These are phyloP conservation scores for Cardamine chenopodiifolia DNA, from an alignment of 345 rosid genomes.

Conservation along the genomic window DNA sequence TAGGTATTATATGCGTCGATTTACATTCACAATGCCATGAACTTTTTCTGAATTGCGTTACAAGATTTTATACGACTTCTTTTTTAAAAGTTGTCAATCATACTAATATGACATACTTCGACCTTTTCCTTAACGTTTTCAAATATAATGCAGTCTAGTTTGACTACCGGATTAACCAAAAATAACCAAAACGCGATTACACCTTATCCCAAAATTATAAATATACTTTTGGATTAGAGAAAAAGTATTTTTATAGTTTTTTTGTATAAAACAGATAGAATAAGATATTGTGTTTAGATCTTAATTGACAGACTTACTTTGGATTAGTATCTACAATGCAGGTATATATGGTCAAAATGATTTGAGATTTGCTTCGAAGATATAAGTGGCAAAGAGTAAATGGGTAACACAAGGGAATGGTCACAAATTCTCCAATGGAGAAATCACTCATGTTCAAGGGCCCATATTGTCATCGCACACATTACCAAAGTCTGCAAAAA, in stretches of 20 bases:
- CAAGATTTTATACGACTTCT: constrained; percentile 21
- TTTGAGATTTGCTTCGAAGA: constrained; percentile 18
- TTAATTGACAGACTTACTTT: not conserved
- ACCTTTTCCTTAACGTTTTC: not conserved
- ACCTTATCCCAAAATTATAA: not conserved
- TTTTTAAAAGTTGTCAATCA: constrained; percentile 15
- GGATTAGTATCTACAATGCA: not conserved
- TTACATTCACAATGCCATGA: constrained; percentile 4
- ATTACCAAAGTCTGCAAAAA: constrained; percentile 42
- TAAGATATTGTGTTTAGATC: not conserved
- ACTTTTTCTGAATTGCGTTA: constrained; percentile 12
- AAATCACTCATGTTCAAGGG: constrained; percentile 43
- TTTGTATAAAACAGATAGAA: not conserved
- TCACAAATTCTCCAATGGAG: constrained; percentile 37
- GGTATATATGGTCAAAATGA: constrained; percentile 26
- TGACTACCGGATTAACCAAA: not conserved
- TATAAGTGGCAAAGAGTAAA: constrained; percentile 30
- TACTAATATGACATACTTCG: not conserved
- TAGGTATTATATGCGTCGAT: constrained; percentile 37
- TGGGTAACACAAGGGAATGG: constrained; percentile 49
- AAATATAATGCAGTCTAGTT: not conserved
- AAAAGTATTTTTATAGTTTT: not conserved
- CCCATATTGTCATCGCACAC: constrained; percentile 41
- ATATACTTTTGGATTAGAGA: not conserved
- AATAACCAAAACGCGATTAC: not conserved